Percentiles rank a stretch among this genome's conserved stretches.
phyloP scores from a whole-genome alignment of 192 early-diverging fungal genomes.

The Coemansia brasiliensis region DNA sequence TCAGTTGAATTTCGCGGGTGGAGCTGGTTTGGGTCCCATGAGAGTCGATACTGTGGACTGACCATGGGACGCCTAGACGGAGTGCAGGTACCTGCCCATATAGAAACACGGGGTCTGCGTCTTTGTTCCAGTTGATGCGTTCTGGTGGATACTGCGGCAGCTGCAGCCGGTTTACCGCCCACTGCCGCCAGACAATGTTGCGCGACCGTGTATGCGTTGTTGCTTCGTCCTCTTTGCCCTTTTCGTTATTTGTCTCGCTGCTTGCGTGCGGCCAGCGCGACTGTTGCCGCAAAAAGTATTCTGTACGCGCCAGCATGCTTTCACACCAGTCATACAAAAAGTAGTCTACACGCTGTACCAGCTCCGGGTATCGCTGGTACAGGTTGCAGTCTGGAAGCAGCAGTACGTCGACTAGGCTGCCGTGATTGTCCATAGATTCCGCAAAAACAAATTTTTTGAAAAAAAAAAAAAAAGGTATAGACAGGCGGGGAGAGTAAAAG shows the following conservation, averaged over 20 bases:
- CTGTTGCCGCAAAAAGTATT: slow-evolving; percentile 36
- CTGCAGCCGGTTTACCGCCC: slow-evolving; percentile 38
- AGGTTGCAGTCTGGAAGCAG: slow-evolving; percentile 46
- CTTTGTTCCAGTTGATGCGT: slow-evolving; percentile 57
- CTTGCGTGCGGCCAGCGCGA: slow-evolving; percentile 13
- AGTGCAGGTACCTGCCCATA: slow-evolving; percentile 51
- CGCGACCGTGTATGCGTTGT: slow-evolving; percentile 43
- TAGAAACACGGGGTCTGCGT: slow-evolving; percentile 54
- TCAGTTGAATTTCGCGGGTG: slow-evolving; percentile 17
- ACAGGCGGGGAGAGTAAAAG: not conserved
- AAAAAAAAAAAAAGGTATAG: slow-evolving; percentile 1
- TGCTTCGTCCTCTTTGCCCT: slow-evolving; percentile 28
- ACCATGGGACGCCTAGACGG: slow-evolving; percentile 43
- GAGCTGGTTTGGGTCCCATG: not conserved
- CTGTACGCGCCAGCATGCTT: slow-evolving; percentile 40
- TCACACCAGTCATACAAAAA: slow-evolving; percentile 49
- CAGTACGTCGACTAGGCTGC: slow-evolving; percentile 47
- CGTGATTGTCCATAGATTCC: slow-evolving; percentile 35
- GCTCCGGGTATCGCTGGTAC: slow-evolving; percentile 52
- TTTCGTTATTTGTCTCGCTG: slow-evolving; percentile 7
- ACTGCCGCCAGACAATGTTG: slow-evolving; percentile 54
- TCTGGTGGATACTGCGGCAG: slow-evolving; percentile 49
- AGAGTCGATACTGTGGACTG: slow-evolving; percentile 16
- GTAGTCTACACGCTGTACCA: slow-evolving; percentile 54
- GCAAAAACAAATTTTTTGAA: not conserved